phyloP scores from a whole-genome alignment of 345 rosid species.

The Anacardium occidentale region DNA sequence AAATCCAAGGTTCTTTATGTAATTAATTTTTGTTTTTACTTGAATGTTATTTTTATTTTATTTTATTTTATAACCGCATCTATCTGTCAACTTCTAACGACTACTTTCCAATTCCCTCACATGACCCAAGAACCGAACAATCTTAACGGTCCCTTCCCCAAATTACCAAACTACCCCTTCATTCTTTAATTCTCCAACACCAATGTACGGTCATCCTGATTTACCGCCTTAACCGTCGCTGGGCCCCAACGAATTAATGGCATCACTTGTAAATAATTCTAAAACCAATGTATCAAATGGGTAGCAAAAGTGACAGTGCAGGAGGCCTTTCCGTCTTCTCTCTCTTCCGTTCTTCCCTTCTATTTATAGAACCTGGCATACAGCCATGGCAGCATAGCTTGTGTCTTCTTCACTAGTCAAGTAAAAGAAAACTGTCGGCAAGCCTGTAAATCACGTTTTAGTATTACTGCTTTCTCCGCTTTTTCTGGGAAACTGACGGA shows the following conservation, averaged over 20 bases:
- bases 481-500: conserved; percentile 4
- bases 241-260: conserved; percentile 51
- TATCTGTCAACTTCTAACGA: conserved; percentile 15
- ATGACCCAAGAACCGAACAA: conserved; percentile 11
- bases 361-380: conserved; percentile 22
- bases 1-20: too few relatives aligned
- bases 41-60: too few relatives aligned
- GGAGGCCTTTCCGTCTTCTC: conserved; percentile 4
- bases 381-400: background rate
- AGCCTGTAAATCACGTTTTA: background rate
- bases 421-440: conserved; percentile 32
- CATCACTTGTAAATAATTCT: conserved; percentile 43
- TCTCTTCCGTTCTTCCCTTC: background rate
- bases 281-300: conserved; percentile 5
- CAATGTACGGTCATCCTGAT: conserved; percentile 41
- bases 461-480: conserved; percentile 15
- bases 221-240: conserved; percentile 77
- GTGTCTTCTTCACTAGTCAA: conserved; percentile 1
- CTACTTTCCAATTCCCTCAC: conserved; percentile 21
- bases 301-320: conserved; percentile 1
- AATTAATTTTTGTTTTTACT: too few relatives aligned
- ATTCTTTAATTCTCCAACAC: background rate
- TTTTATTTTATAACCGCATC: background rate
- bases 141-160: conserved; percentile 24
- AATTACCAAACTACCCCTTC: conserved; percentile 35